Evolutionary conservation across 2,329 filamentous ascomycete species (phyloP).

Genomic region (Graphilbum sp.): DNA sequence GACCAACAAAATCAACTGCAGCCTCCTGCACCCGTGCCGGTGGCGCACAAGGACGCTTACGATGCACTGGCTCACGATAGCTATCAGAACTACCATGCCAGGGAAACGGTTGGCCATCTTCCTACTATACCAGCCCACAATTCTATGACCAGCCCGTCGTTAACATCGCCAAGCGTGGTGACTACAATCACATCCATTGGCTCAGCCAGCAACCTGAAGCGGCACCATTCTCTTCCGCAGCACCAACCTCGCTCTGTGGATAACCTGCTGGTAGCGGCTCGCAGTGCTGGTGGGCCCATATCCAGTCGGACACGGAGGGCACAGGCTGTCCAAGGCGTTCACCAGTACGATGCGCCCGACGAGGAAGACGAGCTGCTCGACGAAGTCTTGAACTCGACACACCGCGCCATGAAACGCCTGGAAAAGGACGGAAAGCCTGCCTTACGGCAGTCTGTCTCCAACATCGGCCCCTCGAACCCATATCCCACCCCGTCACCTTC

Average conservation of each 20-base stretch:
- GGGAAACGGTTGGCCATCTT: slow-evolving; percentile 2
- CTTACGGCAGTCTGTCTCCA: slow-evolving; percentile 47
- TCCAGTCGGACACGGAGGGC: slow-evolving; percentile 69
- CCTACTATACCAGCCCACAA: slow-evolving; percentile 37
- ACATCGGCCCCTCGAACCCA: slow-evolving; percentile 42
- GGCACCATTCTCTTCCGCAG: slow-evolving; percentile 48
- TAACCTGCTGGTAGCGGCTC: slow-evolving; percentile 40
- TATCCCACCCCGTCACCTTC: slow-evolving; percentile 59
- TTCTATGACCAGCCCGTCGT: slow-evolving; percentile 16
- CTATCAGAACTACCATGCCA: slow-evolving; percentile 20
- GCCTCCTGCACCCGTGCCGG: slow-evolving; percentile 24
- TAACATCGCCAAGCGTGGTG: slow-evolving; percentile 9
- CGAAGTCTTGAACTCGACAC: slow-evolving; percentile 67
- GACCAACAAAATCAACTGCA: slow-evolving; percentile 29
- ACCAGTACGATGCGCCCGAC: slow-evolving; percentile 84
- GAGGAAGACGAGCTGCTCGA: slow-evolving; percentile 94
- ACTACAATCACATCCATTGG: neutral
- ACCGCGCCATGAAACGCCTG: slow-evolving; percentile 56
- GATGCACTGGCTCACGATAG: slow-evolving; percentile 42
- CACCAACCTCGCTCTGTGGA: slow-evolving; percentile 48
- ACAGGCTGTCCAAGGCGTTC: slow-evolving; percentile 57
- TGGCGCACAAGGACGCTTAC: slow-evolving; percentile 31
- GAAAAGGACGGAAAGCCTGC: slow-evolving; percentile 35
- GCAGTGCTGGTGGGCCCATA: slow-evolving; percentile 39
- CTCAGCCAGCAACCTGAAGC: slow-evolving; percentile 34